Percentiles rank a stretch among this genome's conserved stretches.
These are phyloP conservation scores for Aspergillus biplanus DNA, from an alignment of 495 filamentous ascomycete species.

Conservation along the genomic window DNA sequence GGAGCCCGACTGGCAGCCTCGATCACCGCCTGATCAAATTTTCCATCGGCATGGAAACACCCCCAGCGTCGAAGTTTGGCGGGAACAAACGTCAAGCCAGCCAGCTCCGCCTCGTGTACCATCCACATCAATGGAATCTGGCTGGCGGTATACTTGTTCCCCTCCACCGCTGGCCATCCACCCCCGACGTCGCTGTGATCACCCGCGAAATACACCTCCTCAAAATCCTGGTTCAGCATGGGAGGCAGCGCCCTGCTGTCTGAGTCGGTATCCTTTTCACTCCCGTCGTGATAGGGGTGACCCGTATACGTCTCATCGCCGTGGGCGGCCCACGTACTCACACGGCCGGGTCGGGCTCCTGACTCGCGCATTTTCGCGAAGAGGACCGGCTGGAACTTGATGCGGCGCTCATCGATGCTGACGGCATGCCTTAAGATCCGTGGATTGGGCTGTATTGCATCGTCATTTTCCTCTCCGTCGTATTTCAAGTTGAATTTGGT, in stretches of 20 bases:
- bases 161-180: constrained; percentile 69
- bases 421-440: constrained; percentile 60
- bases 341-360: constrained; percentile 48
- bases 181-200: constrained; percentile 81
- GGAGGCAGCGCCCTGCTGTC: background rate
- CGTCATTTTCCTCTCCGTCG: constrained; percentile 7
- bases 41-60: constrained; percentile 44
- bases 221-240: constrained; percentile 27
- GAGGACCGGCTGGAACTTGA: constrained; percentile 60
- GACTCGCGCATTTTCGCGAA: constrained; percentile 59
- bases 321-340: constrained; percentile 18
- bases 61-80: constrained; percentile 66
- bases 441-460: constrained; percentile 25
- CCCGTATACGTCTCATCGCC: constrained; percentile 5
- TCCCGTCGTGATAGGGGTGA: background rate
- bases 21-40: constrained; percentile 13
- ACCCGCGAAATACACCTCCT: constrained; percentile 76
- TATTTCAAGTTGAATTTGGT: constrained; percentile 14
- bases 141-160: constrained; percentile 52
- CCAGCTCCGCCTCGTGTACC: constrained; percentile 73
- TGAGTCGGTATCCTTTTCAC: background rate
- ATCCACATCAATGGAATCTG: constrained; percentile 81
- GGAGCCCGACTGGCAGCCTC: constrained; percentile 5
- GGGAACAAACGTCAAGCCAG: constrained; percentile 68
- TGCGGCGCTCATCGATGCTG: constrained; percentile 67